phyloP scores from a whole-genome alignment of 225 moss, liverwort and hornwort genomes.

The Physcomitrellopsis africana region DNA sequence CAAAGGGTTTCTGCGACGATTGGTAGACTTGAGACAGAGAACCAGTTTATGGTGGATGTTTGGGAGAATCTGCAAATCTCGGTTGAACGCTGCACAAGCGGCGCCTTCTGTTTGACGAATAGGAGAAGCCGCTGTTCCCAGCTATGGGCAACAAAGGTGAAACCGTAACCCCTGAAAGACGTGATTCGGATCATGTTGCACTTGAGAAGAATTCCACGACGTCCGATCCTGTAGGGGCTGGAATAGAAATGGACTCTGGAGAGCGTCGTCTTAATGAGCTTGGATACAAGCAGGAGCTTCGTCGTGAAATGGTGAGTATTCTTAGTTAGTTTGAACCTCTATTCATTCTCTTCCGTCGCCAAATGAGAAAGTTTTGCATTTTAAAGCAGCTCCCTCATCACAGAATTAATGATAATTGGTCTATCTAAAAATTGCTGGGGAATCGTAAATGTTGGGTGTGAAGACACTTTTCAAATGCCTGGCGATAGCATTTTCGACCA shows the following conservation, averaged over 20 bases:
- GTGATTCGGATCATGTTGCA: background rate
- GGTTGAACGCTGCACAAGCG: background rate
- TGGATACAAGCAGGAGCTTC: conserved; percentile 89
- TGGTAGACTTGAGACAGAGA: background rate
- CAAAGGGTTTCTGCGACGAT: background rate
- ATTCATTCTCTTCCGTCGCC: too few relatives aligned
- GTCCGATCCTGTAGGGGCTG: conserved; percentile 8
- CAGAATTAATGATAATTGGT: background rate
- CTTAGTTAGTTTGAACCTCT: too few relatives aligned
- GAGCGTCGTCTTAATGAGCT: conserved; percentile 95
- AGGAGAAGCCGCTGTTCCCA: conserved; percentile 30
- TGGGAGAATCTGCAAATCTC: conserved; percentile 15
- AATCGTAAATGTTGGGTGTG: conserved; percentile 32
- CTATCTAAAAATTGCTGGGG: background rate
- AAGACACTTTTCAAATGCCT: conserved; percentile 96
- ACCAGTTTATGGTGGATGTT: background rate
- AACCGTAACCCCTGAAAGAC: conserved; percentile 3
- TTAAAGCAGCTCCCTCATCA: background rate
- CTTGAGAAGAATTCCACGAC: conserved; percentile 21
- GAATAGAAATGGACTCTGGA: conserved; percentile 70
- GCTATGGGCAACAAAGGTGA: conserved; percentile 32
- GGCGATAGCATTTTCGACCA: conserved; percentile 95
- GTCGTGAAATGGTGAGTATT: too few relatives aligned
- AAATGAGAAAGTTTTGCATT: too few relatives aligned
- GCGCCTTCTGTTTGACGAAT: background rate